Evolutionary conservation across 352 stramenopile genomes (phyloP).

Genomic region (Blastocystis hominis): DNA sequence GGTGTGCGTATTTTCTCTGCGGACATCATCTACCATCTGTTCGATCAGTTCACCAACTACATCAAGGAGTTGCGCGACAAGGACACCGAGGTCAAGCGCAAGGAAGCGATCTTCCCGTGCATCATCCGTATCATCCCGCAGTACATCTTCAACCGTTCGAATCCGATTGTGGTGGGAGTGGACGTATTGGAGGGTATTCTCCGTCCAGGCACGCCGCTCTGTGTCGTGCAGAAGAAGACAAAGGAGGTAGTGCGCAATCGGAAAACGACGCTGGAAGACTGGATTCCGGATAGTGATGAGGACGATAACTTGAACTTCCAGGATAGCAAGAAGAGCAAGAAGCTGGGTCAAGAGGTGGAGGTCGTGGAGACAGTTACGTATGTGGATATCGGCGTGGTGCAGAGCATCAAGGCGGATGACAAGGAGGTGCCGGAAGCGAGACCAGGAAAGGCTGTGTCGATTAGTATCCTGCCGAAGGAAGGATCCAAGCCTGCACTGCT

Average conservation of each 20-base stretch:
- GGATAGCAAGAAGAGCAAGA: conserved; percentile 83
- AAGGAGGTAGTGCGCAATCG: conserved; percentile 57
- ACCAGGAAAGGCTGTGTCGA: conserved; percentile 20
- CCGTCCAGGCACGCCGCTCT: conserved; percentile 90
- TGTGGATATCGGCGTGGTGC: conserved; percentile 28
- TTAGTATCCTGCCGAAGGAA: conserved; percentile 47
- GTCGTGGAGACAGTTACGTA: conserved; percentile 68
- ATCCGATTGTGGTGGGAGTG: conserved; percentile 95
- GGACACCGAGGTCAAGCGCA: conserved; percentile 61
- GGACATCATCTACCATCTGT: conserved; percentile 99
- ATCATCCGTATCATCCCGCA: conserved; percentile 91
- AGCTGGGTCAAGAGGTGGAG: conserved; percentile 78
- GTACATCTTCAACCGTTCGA: conserved; percentile 98
- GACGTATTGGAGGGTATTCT: conserved; percentile 91
- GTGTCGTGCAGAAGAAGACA: conserved; percentile 61
- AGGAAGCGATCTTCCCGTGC: conserved; percentile 83
- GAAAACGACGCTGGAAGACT: conserved; percentile 63
- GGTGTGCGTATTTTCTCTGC: conserved; percentile 95
- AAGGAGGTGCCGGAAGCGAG: conserved; percentile 1
- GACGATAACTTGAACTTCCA: conserved; percentile 82
- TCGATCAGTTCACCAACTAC: conserved; percentile 94
- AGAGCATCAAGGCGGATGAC: conserved; percentile 15
- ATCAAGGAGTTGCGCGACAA: conserved; percentile 69
- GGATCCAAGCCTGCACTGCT: neutral
- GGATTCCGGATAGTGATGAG: conserved; percentile 69